These are phyloP conservation scores for Diplodia mutila DNA, from an alignment of 2,329 filamentous ascomycete genomes.

Conservation along the genomic window DNA sequence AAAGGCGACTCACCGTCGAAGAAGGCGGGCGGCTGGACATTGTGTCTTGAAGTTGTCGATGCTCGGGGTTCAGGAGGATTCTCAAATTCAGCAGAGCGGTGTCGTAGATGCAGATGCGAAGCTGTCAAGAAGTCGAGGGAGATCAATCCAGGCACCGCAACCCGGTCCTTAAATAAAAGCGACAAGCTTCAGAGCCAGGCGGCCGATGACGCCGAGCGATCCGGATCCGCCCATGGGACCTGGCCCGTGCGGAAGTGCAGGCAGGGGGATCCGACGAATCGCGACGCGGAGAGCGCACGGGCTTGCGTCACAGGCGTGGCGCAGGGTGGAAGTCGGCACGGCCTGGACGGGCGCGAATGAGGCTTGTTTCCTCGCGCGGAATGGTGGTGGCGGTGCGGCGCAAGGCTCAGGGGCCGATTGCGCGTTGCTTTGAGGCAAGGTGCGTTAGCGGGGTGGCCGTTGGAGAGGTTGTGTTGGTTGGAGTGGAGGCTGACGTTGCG, in stretches of 20 bases:
- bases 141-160: background rate
- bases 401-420: background rate
- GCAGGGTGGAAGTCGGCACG: constrained; percentile 6
- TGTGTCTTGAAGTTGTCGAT: background rate
- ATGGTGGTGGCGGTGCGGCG: background rate
- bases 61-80: background rate
- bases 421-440: background rate
- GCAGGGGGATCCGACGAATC: background rate
- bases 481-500: too few species aligned
- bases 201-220: background rate
- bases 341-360: background rate
- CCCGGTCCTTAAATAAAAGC: background rate
- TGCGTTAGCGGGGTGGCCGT: background rate
- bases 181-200: background rate
- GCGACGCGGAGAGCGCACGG: background rate
- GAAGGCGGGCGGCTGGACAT: constrained; percentile 12
- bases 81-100: too few species aligned
- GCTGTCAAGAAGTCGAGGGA: background rate
- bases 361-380: background rate
- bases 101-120: background rate
- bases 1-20: constrained; percentile 15
- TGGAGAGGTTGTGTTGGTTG: background rate
- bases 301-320: constrained; percentile 5
- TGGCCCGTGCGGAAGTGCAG: background rate
- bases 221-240: constrained; percentile 15